These are phyloP conservation scores for Leavenworthia alabamica DNA, from an alignment of 345 rosid species.

Conservation along the genomic window DNA sequence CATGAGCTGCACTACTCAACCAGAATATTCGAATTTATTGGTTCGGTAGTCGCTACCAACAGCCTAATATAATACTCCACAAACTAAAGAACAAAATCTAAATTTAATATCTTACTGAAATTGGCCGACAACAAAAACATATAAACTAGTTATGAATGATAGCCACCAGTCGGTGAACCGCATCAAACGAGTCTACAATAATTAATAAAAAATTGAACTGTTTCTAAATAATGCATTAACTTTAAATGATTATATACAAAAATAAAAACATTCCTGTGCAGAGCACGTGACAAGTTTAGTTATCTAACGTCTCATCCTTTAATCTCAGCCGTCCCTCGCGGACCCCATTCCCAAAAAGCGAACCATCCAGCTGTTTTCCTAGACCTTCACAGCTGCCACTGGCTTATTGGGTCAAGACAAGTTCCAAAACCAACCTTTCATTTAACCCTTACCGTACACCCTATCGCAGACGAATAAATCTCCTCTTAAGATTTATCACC, in stretches of 20 bases:
- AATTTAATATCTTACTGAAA: not conserved
- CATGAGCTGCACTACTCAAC: too few species aligned
- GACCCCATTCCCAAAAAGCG: constrained; percentile 4
- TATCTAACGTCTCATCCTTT: constrained; percentile 4
- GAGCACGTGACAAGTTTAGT: constrained; percentile 31
- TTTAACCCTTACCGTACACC: constrained; percentile 2
- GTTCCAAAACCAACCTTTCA: constrained; percentile 23
- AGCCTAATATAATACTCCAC: too few species aligned
- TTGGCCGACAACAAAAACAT: constrained; percentile 11
- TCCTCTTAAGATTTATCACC: not conserved
- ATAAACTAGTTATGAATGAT: not conserved
- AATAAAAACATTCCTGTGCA: constrained; percentile 28
- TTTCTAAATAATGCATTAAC: not conserved
- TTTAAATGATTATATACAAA: too few species aligned
- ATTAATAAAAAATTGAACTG: not conserved
- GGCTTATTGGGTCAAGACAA: constrained; percentile 22
- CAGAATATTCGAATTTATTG: too few species aligned
- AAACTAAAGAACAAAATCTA: too few species aligned
- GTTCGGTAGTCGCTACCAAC: too few species aligned
- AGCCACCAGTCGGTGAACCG: not conserved
- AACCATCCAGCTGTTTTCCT: constrained; percentile 31
- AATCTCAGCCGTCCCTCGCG: constrained; percentile 19
- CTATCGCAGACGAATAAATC: not conserved
- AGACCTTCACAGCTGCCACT: constrained; percentile 26
- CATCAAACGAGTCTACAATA: not conserved